Percentiles rank a stretch among this genome's conserved stretches.
phyloP scores from a whole-genome alignment of 345 rosid species.

The Microthlaspi erraticum region DNA sequence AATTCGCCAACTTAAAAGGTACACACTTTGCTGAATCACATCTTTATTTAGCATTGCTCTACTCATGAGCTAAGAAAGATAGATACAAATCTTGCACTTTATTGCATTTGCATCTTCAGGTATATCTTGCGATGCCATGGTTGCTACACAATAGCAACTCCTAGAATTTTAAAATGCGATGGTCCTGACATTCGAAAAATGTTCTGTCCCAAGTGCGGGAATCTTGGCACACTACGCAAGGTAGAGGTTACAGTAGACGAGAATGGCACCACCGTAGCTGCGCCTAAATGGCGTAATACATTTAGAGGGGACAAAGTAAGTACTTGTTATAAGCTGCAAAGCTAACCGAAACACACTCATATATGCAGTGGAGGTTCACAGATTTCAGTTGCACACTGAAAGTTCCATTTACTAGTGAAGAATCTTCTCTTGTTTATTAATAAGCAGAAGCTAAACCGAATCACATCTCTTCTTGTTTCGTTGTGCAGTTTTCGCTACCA shows the following conservation, averaged over 20 bases:
- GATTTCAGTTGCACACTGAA: no score
- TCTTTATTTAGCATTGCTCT: neutral
- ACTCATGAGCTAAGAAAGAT: neutral
- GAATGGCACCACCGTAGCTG: slow-evolving; percentile 72
- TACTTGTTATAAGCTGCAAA: slow-evolving; percentile 17
- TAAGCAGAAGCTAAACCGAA: no score
- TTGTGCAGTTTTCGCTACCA: slow-evolving; percentile 81
- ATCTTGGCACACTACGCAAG: slow-evolving; percentile 88
- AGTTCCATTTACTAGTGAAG: no score
- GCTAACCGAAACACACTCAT: no score
- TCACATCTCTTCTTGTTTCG: slow-evolving; percentile 8
- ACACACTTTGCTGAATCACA: slow-evolving; percentile 4
- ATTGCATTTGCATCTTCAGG: slow-evolving; percentile 49
- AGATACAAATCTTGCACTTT: slow-evolving; percentile 14
- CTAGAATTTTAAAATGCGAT: no score
- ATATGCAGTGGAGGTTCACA: no score
- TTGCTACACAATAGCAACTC: slow-evolving; percentile 72
- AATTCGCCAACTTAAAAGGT: slow-evolving; percentile 87
- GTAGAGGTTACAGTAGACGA: slow-evolving; percentile 86
- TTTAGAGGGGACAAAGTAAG: slow-evolving; percentile 91
- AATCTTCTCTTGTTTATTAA: no score
- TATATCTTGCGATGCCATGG: slow-evolving; percentile 96
- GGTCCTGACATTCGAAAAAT: slow-evolving; percentile 72
- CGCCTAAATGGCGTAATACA: slow-evolving; percentile 65
- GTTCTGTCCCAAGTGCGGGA: slow-evolving; percentile 95